Evolutionary conservation across 169 alveolate genomes (phyloP).

Genomic region (Prorocentrum cordatum): DNA sequence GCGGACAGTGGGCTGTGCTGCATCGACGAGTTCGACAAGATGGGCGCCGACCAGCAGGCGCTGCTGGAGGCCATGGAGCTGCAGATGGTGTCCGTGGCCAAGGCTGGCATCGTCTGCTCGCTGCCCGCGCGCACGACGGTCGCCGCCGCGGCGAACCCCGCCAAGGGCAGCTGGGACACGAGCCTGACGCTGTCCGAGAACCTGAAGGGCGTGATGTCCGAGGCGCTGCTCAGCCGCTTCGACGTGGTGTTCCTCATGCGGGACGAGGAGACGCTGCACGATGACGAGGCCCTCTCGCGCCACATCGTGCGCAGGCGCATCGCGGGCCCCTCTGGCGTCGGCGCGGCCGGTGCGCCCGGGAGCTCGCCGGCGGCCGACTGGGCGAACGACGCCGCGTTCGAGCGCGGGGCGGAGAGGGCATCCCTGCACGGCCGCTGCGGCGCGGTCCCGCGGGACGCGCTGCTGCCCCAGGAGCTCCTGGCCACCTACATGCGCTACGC

Average conservation of each 20-base stretch:
- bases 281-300: constrained; percentile 36
- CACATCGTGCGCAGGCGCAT: constrained; percentile 1
- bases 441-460: too few relatives aligned
- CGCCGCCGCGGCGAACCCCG: constrained; percentile 61
- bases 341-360: background rate
- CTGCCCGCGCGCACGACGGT: constrained; percentile 52
- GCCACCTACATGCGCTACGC: constrained; percentile 53
- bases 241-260: constrained; percentile 64
- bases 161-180: background rate
- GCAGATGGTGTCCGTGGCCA: constrained; percentile 40
- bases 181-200: constrained; percentile 52
- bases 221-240: constrained; percentile 44
- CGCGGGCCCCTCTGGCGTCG: too few relatives aligned
- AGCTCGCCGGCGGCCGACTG: background rate
- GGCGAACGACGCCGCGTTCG: too few relatives aligned
- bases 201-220: constrained; percentile 63
- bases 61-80: constrained; percentile 60
- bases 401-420: too few relatives aligned
- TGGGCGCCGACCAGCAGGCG: constrained; percentile 43
- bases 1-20: constrained; percentile 31
- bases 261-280: background rate
- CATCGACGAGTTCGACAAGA: constrained; percentile 51
- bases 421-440: too few relatives aligned
- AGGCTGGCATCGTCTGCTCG: constrained; percentile 59
- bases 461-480: constrained; percentile 21